Base-by-base conservation (phyloP, 495 filamentous ascomycete species). In the Podospora australis region DNA sequence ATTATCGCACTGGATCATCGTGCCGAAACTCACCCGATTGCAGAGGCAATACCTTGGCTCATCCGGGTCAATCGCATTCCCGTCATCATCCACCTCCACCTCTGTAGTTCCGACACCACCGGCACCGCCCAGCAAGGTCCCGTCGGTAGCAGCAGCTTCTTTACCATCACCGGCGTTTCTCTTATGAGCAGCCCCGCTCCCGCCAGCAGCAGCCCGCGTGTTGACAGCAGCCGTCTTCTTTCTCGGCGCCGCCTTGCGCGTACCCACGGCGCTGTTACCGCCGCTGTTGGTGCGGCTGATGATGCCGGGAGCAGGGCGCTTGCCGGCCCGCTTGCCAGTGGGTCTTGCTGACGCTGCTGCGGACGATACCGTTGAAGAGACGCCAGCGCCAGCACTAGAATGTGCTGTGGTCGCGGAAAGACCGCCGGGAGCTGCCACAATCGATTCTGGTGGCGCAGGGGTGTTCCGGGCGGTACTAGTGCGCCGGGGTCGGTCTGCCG, bases 1-100 rank as follows among this genome's bases (percentile, higher is more conserved):
- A 59, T 94, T 95, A 57, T 97, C 92, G 58, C 92, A 98, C 55
- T 83, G 82, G 60, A 98, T 90, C 92, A 98, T 98, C 21, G 80
- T 84, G 42, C 92, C 92, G 62, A 82, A 95, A 60, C 88, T 95
- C 34, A 97, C 89, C 46, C 91, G 78, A 49, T 89, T 84, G 66
- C 92, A 98, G 10, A 92, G 63, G 65, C 92, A 98, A 64, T 96
- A 98, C 42, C 82, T 74, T 11, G 87, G 83, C 69, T 96, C 92
- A 54, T 90, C 76, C 4, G 87, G 82, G 66, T 95, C 89, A 57
- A 95, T 88, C 49, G 84, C 72, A 57, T 95, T 90, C 6, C 76
- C 80, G 43, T 79, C 80, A 46, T 82, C 80, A 41, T 78, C 76
- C 42, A 80, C 72, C 45, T 82, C 74, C 6, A 70, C 67, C 49